Evolutionary conservation across 768 basidiomycete species (phyloP), one percentile per base, ranked within the genome.

Genomic region (Tephrocybe sp.): DNA sequence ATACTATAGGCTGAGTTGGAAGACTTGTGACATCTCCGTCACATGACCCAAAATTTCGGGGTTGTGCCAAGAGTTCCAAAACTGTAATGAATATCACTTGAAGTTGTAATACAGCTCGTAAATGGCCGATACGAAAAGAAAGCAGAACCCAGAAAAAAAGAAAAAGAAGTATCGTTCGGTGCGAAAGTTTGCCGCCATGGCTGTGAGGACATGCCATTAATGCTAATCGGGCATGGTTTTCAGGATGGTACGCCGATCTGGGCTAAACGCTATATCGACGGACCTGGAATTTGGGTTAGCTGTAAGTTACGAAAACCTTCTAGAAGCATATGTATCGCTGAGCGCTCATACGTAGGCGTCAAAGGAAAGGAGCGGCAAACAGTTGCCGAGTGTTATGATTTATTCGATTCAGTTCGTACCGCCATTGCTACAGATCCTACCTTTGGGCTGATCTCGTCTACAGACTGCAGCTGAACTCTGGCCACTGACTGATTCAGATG

Each of bases 221-320:
- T n/a, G n/a, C n/a, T n/a, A n/a, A n/a, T n/a, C n/a, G n/a, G n/a
- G n/a, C n/a, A n/a, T n/a, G n/a, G 11, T 42, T 37, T 31, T 10
- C 55, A 88, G 86, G 84, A 87, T 58, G 86, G 86, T 4, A 79
- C 80, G 2, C 76, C 82, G 15, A 75, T 83, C 23, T 85, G 84
- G 83, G 75, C 69, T 18, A 88, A 81, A 64, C 69, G 78, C 36
- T 65, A 71, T 21, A 77, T 91, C 49, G 86, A 88, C 52, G 91
- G 91, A 8, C 91, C 91, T 16, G 90, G 91, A 15, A 69, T 93
- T 16, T 93, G 91, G 90, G 86, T 82, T 9, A 90, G 84, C 59
- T 92, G 88, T 74, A 60, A 59, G 75, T 33, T 24, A 25, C 9
- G 22, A 19, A 6, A 9, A n/a, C 10, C 16, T 34, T 34, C 8